Percentiles rank a stretch among this genome's conserved stretches.
Conservation (phyloP, 1,284 basidiomycete genomes). For the Ustilago lituana region DNA sequence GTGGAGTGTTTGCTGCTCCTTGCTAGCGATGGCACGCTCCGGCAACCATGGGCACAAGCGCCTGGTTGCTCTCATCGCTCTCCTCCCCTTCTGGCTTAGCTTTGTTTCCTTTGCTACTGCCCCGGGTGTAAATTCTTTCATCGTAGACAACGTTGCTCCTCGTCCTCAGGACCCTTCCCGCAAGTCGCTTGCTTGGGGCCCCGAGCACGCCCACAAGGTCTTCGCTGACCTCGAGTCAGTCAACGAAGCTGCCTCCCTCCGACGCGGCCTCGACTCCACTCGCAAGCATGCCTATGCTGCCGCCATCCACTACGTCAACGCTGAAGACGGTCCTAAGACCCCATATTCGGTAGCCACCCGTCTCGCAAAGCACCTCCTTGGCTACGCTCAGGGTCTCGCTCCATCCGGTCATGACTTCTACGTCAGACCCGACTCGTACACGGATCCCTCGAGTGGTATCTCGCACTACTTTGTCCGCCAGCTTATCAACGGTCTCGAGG, state of each 20-base stretch:
- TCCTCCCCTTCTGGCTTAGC: conserved; percentile 48
- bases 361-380: conserved; percentile 46
- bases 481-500: conserved; percentile 53
- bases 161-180: conserved; percentile 43
- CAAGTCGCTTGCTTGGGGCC: conserved; percentile 56
- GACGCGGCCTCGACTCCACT: conserved; percentile 20
- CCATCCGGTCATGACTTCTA: conserved; percentile 49
- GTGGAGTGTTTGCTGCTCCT: too few relatives aligned
- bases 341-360: conserved; percentile 43
- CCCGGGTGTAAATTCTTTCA: conserved; percentile 16
- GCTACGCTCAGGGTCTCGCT: conserved; percentile 29
- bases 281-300: conserved; percentile 42
- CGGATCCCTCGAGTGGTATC: conserved; percentile 49
- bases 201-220: conserved; percentile 47
- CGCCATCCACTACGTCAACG: conserved; percentile 46
- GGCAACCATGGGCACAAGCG: conserved; percentile 31
- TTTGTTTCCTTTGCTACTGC: conserved; percentile 24
- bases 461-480: conserved; percentile 56
- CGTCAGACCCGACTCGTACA: conserved; percentile 57
- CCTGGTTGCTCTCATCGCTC: conserved; percentile 44
- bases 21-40: conserved; percentile 24
- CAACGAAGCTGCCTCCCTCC: conserved; percentile 17
- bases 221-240: conserved; percentile 35
- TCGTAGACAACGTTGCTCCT: conserved; percentile 11
- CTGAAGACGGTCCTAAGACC: conserved; percentile 36